Percentiles rank a stretch among this genome's conserved stretches.
These are phyloP conservation scores for Scutellaria galericulata DNA, from an alignment of 257 asterid species.

Conservation along the genomic window DNA sequence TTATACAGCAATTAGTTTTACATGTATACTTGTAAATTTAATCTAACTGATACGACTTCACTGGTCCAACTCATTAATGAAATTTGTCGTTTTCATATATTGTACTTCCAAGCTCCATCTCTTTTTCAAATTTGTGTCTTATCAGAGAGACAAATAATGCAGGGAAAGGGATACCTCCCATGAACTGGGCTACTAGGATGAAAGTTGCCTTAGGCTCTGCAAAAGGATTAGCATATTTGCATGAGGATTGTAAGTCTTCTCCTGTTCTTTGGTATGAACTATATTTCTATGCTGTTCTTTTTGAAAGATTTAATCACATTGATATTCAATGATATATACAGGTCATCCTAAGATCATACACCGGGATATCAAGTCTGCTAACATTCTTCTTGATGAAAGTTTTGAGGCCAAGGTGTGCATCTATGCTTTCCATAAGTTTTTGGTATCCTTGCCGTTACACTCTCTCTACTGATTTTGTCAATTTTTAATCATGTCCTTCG, in stretches of 20 bases:
- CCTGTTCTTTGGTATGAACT: conserved; percentile 32
- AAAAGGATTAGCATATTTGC: conserved; percentile 82
- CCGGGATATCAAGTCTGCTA: conserved; percentile 88
- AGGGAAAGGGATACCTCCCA: conserved; percentile 62
- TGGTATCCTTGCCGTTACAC: not conserved
- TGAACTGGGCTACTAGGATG: conserved; percentile 79
- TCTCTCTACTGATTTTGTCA: not conserved
- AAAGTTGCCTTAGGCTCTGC: conserved; percentile 86
- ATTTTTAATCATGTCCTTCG: not conserved
- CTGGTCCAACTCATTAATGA: conserved; percentile 17
- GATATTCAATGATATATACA: conserved; percentile 44
- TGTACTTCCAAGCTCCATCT: conserved; percentile 31
- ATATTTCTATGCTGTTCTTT: conserved; percentile 21
- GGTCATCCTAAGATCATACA: conserved; percentile 90
- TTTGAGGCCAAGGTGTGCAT: conserved; percentile 77
- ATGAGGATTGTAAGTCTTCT: conserved; percentile 77
- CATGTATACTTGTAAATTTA: not conserved
- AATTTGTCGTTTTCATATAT: conserved; percentile 18
- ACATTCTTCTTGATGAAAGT: conserved; percentile 77
- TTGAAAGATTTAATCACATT: conserved; percentile 16
- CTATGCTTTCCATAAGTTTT: conserved; percentile 16
- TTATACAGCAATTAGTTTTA: not conserved
- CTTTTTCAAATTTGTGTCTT: conserved; percentile 25
- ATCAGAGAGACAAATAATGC: conserved; percentile 42
- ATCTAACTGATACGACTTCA: conserved; percentile 22